Conservation (phyloP, 2,329 filamentous ascomycete genomes). For the Aspergillus amoenus region DNA sequence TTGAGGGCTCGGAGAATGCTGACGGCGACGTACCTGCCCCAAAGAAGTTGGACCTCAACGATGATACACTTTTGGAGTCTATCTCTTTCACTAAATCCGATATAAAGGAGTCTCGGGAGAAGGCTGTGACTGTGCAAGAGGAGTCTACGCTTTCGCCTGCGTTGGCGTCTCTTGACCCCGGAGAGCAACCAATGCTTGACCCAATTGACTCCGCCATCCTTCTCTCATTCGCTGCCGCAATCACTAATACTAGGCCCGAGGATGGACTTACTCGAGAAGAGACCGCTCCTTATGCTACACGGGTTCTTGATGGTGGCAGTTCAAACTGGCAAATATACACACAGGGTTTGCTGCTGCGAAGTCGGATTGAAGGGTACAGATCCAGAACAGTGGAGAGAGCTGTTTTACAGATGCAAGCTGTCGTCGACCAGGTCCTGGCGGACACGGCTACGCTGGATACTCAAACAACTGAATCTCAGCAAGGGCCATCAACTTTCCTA, state of each 20-base stretch:
- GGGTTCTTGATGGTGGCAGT: constrained; percentile 82
- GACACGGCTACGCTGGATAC: constrained; percentile 63
- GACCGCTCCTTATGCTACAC: constrained; percentile 83
- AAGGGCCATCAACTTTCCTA: constrained; percentile 72
- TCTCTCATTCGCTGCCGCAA: constrained; percentile 73
- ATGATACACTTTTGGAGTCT: constrained; percentile 87
- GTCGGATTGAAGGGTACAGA: constrained; percentile 82
- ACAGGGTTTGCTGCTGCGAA: constrained; percentile 84
- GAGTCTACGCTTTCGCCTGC: constrained; percentile 57
- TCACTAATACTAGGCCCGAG: constrained; percentile 82
- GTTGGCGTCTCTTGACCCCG: constrained; percentile 67
- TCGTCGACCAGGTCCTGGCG: constrained; percentile 91
- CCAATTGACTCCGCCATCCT: constrained; percentile 89
- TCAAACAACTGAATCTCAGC: constrained; percentile 31
- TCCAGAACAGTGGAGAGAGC: constrained; percentile 86
- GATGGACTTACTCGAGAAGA: constrained; percentile 91
- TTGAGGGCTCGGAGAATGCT: constrained; percentile 22
- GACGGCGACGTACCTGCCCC: constrained; percentile 50
- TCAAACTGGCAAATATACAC: constrained; percentile 99
- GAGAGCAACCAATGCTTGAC: constrained; percentile 76
- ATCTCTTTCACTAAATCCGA: constrained; percentile 71
- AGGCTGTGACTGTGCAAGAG: constrained; percentile 39
- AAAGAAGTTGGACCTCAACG: constrained; percentile 74
- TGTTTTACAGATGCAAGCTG: constrained; percentile 86
- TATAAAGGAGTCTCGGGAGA: constrained; percentile 40